Evolutionary conservation across 2,329 filamentous ascomycete genomes (phyloP), one percentile per base, ranked within the genome.

Genomic region (Cadophora sp.): DNA sequence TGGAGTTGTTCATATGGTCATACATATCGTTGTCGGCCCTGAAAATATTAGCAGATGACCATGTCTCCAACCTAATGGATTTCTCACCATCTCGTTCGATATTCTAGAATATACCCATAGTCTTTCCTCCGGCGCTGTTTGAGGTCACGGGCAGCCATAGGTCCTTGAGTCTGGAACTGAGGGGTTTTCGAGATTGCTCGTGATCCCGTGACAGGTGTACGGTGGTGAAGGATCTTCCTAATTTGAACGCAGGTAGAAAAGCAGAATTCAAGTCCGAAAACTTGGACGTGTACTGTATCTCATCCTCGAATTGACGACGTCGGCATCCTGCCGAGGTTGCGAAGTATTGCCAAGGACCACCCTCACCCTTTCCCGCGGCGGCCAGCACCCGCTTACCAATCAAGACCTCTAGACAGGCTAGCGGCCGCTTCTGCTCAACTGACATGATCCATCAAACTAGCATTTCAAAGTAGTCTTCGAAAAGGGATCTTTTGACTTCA

Each of bases 11-110:
- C 84, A 97, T 88, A 78, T 48, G 45, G 20, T 48, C 43, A 9
- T 33, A 47, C 66, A 96, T 96, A 81, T 97, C 94, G 77, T 97
- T 97, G 80, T 97, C 94, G 78, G 88, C 89, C 93, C 93, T 94
- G 68, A 36, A 53, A 7, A 16, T 13, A 11, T 58, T 16, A 58
- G 20, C 11, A 8, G 39, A 22, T 33, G 59, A 16, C 48, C 41
- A 67, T 62, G 30, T 67, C 18, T 30, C 20, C 11, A 33, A 18
- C 53, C 36, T n/a, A 30, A 36, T 16, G 3, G 27, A 30, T 47
- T 14, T 70, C 70, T 48, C 74, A 94, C 94, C 94, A 97, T 87
- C 94, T 82, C 68, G 94, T 96, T 65, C 93, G 85, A 78, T 97
- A 97, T 71, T 96, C 91, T 33, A 95, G 84, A 50, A 89, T 82